Evolutionary conservation across 371 early-diverging fungal genomes (phyloP).

Genomic region (Mortierella polycephala): DNA sequence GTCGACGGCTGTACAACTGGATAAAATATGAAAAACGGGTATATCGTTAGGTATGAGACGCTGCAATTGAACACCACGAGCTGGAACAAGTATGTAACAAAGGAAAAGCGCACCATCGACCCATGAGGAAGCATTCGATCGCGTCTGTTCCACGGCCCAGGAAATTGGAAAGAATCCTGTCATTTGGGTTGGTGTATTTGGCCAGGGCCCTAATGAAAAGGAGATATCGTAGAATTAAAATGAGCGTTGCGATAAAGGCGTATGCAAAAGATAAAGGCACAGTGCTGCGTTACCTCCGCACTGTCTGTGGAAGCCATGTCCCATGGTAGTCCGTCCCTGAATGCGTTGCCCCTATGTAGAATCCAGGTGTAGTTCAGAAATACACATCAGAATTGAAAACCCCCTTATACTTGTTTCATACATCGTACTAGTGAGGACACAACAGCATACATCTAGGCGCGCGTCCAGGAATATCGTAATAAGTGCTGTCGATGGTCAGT

Average conservation of each 20-base stretch:
- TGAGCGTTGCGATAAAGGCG: not conserved
- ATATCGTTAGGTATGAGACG: not conserved
- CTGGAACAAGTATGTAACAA: not conserved
- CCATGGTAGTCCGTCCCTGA: constrained; percentile 94
- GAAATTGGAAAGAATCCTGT: constrained; percentile 89
- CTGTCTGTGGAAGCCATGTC: constrained; percentile 95
- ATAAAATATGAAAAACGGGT: not conserved
- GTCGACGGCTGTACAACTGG: constrained; percentile 84
- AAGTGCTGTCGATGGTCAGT: constrained; percentile 80
- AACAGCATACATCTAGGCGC: constrained; percentile 80
- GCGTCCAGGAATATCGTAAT: constrained; percentile 90
- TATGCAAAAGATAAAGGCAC: not conserved
- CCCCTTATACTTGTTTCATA: not conserved
- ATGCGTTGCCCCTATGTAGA: constrained; percentile 80
- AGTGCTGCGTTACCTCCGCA: constrained; percentile 69
- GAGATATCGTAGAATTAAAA: not conserved
- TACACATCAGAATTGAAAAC: not conserved
- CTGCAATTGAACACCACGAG: not conserved
- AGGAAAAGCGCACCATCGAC: constrained; percentile 66
- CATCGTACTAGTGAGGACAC: not conserved
- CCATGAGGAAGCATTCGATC: constrained; percentile 87
- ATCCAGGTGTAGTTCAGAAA: not conserved
- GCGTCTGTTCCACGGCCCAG: constrained; percentile 92
- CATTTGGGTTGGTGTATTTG: constrained; percentile 79
- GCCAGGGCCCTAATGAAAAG: constrained; percentile 67